These are phyloP conservation scores for Carex kokanica DNA, from an alignment of 176 grass and related monocot species.

Conservation along the genomic window DNA sequence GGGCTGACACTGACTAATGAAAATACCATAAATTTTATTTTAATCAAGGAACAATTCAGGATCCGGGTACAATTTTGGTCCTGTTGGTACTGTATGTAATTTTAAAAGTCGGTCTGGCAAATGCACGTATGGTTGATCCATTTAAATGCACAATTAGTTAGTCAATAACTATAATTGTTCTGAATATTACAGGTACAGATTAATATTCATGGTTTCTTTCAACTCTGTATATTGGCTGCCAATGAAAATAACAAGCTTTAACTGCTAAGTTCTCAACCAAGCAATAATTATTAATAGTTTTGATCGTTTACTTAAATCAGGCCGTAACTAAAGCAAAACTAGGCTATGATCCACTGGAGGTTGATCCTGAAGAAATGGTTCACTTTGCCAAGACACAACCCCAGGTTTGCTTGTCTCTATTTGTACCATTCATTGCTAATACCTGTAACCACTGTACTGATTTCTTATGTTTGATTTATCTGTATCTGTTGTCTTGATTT, in stretches of 20 bases:
- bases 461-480: not conserved
- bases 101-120: not conserved
- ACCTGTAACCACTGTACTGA: not conserved
- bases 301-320: constrained; percentile 47
- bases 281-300: constrained; percentile 9
- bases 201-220: not conserved
- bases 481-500: not conserved
- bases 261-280: not conserved
- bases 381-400: constrained; percentile 84
- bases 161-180: not conserved
- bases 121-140: not conserved
- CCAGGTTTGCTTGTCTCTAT: constrained; percentile 46
- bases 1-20: not conserved
- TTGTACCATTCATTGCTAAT: constrained; percentile 9
- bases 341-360: constrained; percentile 91
- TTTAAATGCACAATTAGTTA: not conserved
- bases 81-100: not conserved
- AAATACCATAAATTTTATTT: not conserved
- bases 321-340: constrained; percentile 98
- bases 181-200: not conserved
- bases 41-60: not conserved
- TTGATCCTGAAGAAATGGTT: constrained; percentile 99
- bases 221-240: not conserved
- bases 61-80: not conserved
- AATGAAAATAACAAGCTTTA: constrained; percentile 1